phyloP scores from a whole-genome alignment of 768 basidiomycete genomes.

The Boletus rubropictus region DNA sequence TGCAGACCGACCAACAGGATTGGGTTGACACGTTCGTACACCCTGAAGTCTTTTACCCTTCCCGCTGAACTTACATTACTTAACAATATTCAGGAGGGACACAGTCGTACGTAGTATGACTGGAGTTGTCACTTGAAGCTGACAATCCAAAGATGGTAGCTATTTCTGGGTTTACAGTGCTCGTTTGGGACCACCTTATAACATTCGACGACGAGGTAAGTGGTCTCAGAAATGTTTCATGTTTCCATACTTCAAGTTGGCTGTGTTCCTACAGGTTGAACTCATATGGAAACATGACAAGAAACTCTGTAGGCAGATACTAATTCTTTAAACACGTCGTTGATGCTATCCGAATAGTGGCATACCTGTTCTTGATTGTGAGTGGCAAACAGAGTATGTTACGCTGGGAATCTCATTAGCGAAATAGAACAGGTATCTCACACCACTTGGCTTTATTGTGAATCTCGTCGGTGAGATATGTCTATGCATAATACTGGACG shows the following conservation, averaged over 20 bases:
- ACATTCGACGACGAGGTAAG: conserved; percentile 36
- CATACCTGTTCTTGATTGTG: conserved; percentile 36
- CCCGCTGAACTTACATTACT: neutral
- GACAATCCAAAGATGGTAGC: conserved; percentile 42
- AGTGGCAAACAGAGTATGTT: conserved; percentile 2
- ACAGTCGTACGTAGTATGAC: conserved; percentile 9
- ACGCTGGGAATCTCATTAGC: neutral
- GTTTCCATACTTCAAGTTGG: neutral
- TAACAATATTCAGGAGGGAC: neutral
- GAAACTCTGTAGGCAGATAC: conserved; percentile 27
- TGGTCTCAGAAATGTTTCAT: neutral
- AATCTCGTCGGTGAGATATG: conserved; percentile 37
- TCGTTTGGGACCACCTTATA: conserved; percentile 45
- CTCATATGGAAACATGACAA: conserved; percentile 36
- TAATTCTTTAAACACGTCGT: neutral
- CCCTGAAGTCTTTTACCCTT: neutral
- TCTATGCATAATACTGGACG: neutral
- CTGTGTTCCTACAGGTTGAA: conserved; percentile 25
- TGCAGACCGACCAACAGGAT: neutral
- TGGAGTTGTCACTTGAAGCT: neutral
- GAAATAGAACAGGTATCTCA: conserved; percentile 56
- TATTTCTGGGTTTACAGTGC: conserved; percentile 43
- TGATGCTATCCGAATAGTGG: conserved; percentile 19
- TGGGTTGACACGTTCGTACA: neutral
- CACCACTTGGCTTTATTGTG: conserved; percentile 56